These are phyloP conservation scores for Entonaema liquescens DNA, from an alignment of 495 filamentous ascomycete species.

Conservation along the genomic window DNA sequence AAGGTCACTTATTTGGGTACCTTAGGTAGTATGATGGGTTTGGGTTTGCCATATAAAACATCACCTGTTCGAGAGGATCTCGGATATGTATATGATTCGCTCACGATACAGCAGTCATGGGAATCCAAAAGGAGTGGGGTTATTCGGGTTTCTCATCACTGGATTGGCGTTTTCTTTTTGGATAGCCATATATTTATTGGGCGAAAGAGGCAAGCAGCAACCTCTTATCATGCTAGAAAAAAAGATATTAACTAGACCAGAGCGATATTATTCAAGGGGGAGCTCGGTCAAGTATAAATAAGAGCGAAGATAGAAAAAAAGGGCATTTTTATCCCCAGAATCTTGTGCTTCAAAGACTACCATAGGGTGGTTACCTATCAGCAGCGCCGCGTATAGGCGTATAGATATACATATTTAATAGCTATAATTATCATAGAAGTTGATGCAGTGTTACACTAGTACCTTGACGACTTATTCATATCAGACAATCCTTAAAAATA, in stretches of 20 bases:
- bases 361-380: neutral
- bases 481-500: neutral
- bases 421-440: neutral
- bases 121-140: neutral
- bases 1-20: slow-evolving; percentile 6
- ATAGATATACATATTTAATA: neutral
- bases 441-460: neutral
- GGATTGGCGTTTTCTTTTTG: slow-evolving; percentile 22
- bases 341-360: neutral
- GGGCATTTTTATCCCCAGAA: neutral
- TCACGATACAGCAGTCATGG: slow-evolving; percentile 1
- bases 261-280: neutral
- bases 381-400: neutral
- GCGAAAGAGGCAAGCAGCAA: neutral
- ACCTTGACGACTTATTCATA: neutral
- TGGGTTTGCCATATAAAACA: slow-evolving; percentile 8
- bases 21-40: neutral
- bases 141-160: slow-evolving; percentile 9
- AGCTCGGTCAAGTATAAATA: neutral
- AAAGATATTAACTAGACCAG: neutral
- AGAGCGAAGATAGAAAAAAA: neutral
- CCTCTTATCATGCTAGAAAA: slow-evolving; percentile 1
- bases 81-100: neutral
- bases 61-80: neutral
- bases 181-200: neutral